Evolutionary conservation across 495 filamentous ascomycete species (phyloP).

Genomic region (Polyplosphaeria fusca): DNA sequence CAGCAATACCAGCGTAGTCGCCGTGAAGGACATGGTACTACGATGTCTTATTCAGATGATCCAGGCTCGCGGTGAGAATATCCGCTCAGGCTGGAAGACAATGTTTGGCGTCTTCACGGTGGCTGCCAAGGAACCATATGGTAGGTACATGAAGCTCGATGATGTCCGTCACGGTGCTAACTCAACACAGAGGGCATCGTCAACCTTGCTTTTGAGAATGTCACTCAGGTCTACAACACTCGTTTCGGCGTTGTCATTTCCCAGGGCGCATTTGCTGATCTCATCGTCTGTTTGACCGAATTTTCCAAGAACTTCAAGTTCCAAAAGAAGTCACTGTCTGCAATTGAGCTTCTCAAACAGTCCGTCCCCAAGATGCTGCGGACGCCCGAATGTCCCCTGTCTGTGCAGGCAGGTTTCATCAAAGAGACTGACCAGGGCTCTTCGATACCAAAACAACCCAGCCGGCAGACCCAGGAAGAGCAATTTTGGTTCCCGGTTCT

Average conservation of each 20-base stretch:
- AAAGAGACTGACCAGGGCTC: constrained; percentile 44
- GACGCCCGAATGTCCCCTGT: constrained; percentile 92
- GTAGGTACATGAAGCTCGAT: constrained; percentile 41
- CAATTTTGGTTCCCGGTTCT: constrained; percentile 98
- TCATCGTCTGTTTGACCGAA: constrained; percentile 93
- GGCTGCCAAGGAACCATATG: constrained; percentile 85
- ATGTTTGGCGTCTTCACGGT: constrained; percentile 99
- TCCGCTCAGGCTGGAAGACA: constrained; percentile 95
- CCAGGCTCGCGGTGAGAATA: constrained; percentile 90
- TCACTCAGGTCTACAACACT: constrained; percentile 97
- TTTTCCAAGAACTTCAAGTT: constrained; percentile 98
- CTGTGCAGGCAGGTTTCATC: constrained; percentile 49
- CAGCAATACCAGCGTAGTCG: constrained; percentile 79
- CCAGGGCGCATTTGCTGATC: constrained; percentile 93
- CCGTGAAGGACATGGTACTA: constrained; percentile 96
- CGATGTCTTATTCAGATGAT: constrained; percentile 99
- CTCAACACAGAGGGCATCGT: constrained; percentile 76
- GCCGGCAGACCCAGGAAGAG: constrained; percentile 76
- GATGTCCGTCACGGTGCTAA: constrained; percentile 32
- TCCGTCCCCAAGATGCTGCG: constrained; percentile 91
- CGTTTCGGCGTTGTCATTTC: constrained; percentile 93
- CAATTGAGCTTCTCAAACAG: constrained; percentile 89
- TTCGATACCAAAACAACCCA: constrained; percentile 51
- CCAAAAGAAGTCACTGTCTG: constrained; percentile 95
- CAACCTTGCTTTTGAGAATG: constrained; percentile 92